Evolutionary conservation across 306 rosid genomes (phyloP), one percentile per base, ranked within the genome.

Genomic region (Neltuma alba): DNA sequence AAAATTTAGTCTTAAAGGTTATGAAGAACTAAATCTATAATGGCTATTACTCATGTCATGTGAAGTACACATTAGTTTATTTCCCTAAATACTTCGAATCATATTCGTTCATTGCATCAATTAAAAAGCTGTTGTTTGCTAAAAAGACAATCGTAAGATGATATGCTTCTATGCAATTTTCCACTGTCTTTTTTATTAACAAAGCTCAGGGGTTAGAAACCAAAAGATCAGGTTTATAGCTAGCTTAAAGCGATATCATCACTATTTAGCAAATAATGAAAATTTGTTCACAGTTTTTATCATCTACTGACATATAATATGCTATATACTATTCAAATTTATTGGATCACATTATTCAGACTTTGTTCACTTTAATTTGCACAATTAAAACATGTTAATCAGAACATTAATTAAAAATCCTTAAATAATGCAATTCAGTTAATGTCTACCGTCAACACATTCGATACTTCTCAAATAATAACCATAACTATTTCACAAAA

Each of bases 221-320:
- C 27, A 70, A 3, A 37, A 44, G 14, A 21, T 28, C 15, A 3
- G 62, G 21, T n/a, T 62, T 28, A 70, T 28, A 45, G 16, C 41
- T 27, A 25, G 60, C 58, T 70, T 38, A 15, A 70, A n/a, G 21
- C 15, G 45, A 44, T 63, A 54, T 54, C 75, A 45, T n/a, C n/a
- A n/a, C 64, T 40, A 63, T 73, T 55, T 21, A 42, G 36, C 44
- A n/a, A 83, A 45, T 58, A 69, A 21, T 69, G 52, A 61, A 50
- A 13, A 62, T 20, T 33, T 68, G 74, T 47, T 67, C 2, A 44
- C 27, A 9, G 7, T 28, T 63, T 23, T 25, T 60, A 70, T 27
- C 27, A 23, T 58, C 16, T 58, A 66, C 9, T 5, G 30, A 37
- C 54, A 55, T 41, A 31, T 23, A 7, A 65, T 77, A 31, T 72